Evolutionary conservation across 352 stramenopile species (phyloP), one percentile per base, ranked within the genome.

Genomic region (Phytophthora europaea): DNA sequence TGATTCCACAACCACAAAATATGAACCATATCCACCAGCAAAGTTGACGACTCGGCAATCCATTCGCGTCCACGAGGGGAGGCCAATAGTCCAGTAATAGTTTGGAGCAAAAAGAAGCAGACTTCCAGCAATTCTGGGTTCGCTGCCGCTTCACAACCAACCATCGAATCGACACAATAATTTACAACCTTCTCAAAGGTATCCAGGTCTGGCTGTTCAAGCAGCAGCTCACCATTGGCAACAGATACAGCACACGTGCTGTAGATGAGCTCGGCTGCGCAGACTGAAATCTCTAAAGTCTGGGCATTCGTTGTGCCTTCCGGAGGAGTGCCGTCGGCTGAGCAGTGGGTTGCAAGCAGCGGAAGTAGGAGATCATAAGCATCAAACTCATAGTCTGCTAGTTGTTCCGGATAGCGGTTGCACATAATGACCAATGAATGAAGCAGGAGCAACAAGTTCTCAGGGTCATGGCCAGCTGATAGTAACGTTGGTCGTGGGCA

Each of bases 1-100:
- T 91, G 81, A 36, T 93, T 91, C 87, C 86, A 95, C 15, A 91
- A 57, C 89, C 89, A 96, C 9, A 96, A 52, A 45, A 95, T 75
- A 4, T 80, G 87, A 53, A 84, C 80, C 77, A 94, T 87, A 55
- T 97, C 89, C 23, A 89, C 66, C 33, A 93, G 59, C 8, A 97
- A 66, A 12, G 84, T 94, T 20, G 76, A 82, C 26, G 87, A 89
- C 3, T 81, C 58, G 1, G 75, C 71, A 20, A 95, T 85, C 88
- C 89, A 96, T 26, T 80, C 65, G n/a, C 84, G 77, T 18, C 88
- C 88, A 22, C 60, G 69, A 16, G 78, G 62, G 7, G 83, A 94
- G 3, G 86, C 82, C 40, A 92, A 52, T 18, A 97, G 66, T 2
- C 81, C 82, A 6, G 89, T 90, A 34, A 94, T 82, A 6, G 89